A percentile compares a stretch with the other conserved stretches of the same genome.
Evolutionary conservation across 1,284 basidiomycete species (phyloP).

Genomic region (Cronartium quercuum): DNA sequence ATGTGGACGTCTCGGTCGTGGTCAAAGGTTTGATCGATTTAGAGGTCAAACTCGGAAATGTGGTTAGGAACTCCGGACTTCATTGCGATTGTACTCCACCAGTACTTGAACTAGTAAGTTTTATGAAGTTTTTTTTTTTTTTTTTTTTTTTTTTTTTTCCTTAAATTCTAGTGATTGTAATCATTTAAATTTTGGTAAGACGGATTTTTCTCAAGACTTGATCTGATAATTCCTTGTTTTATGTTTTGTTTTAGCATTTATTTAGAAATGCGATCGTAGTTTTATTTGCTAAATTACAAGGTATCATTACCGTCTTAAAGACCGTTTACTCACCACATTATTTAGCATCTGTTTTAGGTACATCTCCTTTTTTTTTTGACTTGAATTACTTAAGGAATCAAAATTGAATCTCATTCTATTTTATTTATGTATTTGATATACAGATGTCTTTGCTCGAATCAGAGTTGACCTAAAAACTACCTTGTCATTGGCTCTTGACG

Average conservation of each 20-base stretch:
- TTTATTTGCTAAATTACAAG: neutral
- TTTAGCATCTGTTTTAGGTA: neutral
- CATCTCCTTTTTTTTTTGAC: no score
- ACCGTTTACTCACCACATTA: neutral
- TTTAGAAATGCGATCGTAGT: neutral
- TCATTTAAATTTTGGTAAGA: no score
- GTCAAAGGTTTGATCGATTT: neutral
- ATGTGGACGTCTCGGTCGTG: neutral
- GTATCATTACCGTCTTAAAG: neutral
- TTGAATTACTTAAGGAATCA: no score
- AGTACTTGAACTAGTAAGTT: neutral
- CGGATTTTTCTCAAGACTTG: no score
- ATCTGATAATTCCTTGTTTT: no score
- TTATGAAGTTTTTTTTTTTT: no score
- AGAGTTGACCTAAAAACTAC: neutral
- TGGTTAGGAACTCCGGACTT: neutral
- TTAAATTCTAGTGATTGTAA: neutral
- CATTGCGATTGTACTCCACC: neutral
- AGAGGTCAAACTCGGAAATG: neutral
- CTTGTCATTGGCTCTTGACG: neutral
- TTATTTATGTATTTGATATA: neutral
- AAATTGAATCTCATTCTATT: no score
- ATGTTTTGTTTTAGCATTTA: no score
- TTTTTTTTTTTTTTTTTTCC: neutral
- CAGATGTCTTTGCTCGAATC: neutral